These are phyloP conservation scores for Sclerotinia spermophila DNA, from an alignment of 2,329 filamentous ascomycete species.

Conservation along the genomic window DNA sequence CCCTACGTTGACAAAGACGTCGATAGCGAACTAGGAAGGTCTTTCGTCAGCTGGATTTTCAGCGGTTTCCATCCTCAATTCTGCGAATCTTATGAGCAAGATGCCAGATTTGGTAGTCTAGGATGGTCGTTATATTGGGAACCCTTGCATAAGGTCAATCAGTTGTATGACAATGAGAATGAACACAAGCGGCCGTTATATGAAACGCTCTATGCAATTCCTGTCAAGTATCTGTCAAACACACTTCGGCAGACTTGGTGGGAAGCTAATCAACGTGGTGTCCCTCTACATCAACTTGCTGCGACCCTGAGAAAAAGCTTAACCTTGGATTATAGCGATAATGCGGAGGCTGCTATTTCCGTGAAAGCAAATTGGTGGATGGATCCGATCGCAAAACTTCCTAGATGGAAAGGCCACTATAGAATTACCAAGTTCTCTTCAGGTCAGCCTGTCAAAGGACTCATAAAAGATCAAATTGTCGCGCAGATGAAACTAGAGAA, in stretches of 20 bases:
- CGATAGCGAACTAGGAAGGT: constrained; percentile 27
- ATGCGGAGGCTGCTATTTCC: not conserved
- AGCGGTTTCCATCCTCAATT: constrained; percentile 24
- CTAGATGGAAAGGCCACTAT: constrained; percentile 13
- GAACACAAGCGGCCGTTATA: constrained; percentile 1
- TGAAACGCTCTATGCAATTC: not conserved
- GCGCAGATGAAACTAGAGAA: constrained; percentile 2
- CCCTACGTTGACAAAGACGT: constrained; percentile 27
- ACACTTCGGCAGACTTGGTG: constrained; percentile 2
- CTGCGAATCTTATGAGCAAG: not conserved
- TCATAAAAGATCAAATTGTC: not conserved
- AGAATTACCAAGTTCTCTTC: constrained; percentile 6
- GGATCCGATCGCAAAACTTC: not conserved
- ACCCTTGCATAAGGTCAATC: not conserved
- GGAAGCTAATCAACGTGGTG: not conserved
- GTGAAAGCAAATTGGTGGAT: constrained; percentile 10
- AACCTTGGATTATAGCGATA: not conserved
- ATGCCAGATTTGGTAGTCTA: constrained; percentile 8
- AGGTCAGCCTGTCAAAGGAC: not conserved
- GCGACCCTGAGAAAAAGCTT: not conserved
- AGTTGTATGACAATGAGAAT: not conserved
- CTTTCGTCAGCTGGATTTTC: constrained; percentile 30
- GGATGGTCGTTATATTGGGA: constrained; percentile 18
- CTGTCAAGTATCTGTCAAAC: constrained; percentile 3
- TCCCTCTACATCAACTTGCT: constrained; percentile 1